Evolutionary conservation across 495 filamentous ascomycete species (phyloP).

Genomic region (Penicillium dipodomyicola): DNA sequence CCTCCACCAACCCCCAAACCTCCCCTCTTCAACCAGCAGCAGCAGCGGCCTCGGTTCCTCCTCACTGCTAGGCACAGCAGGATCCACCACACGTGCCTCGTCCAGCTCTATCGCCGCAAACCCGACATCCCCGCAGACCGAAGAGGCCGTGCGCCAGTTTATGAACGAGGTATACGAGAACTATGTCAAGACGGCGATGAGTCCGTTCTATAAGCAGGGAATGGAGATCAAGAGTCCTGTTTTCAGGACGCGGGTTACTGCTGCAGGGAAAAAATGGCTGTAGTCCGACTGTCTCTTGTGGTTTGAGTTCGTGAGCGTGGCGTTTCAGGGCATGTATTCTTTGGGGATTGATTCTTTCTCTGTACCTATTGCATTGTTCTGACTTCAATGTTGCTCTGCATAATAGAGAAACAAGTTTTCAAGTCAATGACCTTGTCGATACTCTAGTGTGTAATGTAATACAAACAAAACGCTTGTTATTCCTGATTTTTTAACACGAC

Average conservation of each 20-base stretch:
- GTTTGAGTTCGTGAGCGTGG: slow-evolving; percentile 21
- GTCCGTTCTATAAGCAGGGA: slow-evolving; percentile 82
- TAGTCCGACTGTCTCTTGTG: slow-evolving; percentile 32
- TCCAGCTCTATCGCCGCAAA: slow-evolving; percentile 70
- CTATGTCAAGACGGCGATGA: slow-evolving; percentile 97
- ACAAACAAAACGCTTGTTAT: not conserved
- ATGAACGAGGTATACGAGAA: slow-evolving; percentile 91
- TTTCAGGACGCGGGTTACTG: slow-evolving; percentile 74
- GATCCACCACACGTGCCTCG: slow-evolving; percentile 47
- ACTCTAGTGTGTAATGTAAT: not conserved
- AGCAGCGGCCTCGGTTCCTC: slow-evolving; percentile 30
- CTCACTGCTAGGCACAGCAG: slow-evolving; percentile 33
- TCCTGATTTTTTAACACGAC: not conserved
- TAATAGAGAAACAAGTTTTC: slow-evolving; percentile 4
- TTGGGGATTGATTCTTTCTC: slow-evolving; percentile 5
- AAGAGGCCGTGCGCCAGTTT: slow-evolving; percentile 92
- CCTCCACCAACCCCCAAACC: slow-evolving; percentile 69
- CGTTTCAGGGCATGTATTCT: slow-evolving; percentile 18
- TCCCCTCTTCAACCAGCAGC: slow-evolving; percentile 35
- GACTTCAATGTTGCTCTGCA: not conserved
- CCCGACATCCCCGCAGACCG: slow-evolving; percentile 79
- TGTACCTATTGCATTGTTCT: slow-evolving; percentile 6
- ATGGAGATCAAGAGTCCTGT: slow-evolving; percentile 81
- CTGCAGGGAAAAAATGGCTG: slow-evolving; percentile 91
- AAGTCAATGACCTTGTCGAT: not conserved